Evolutionary conservation across 2,329 filamentous ascomycete genomes (phyloP), one percentile per base, ranked within the genome.

Genomic region (Sporothrix euskadiensis): DNA sequence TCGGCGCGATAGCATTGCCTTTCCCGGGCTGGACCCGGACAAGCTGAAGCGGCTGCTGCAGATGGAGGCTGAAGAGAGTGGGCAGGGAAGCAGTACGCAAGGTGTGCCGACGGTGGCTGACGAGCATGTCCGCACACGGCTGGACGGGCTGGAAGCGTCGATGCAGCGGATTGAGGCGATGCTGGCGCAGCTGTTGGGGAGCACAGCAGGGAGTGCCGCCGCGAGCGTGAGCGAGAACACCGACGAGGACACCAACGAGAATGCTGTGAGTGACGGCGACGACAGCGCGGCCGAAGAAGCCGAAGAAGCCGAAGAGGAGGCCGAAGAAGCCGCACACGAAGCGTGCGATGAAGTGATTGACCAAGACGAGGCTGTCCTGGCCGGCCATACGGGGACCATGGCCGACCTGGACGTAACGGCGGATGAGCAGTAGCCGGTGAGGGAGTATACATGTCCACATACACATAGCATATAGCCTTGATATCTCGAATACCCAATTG

Each of bases 1-100:
- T 65, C 83, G 87, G 49, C 82, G 88, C 65, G 88, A 89, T 79
- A 89, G 87, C 54, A 87, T 88, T 74, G 81, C 83, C 75, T 88
- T 88, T 73, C 87, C 86, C 0, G 84, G 85, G 0, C 80, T 88
- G 16, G 79, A 77, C 35, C 72, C 82, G 47, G 83, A 85, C 69
- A 87, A 88, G 79, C 79, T 89, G 75, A 83, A 84, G 35, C 81
- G 82, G 0, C 84, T 87, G 7, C 82, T 88, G 73, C 81, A 82
- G 41, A 85, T 39, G 26, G 75, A 72, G 32, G 72, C 26, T 9
- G 72, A 68, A 4, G 47, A 30, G 16, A 63, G 41, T 26, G 49
- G 59, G 61, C 19, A 49, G 4, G 6, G 8, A n/a, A 10, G 41
- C 1, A 44, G 35, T 10, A 35, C 35, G 35, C 32, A 41, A 1